Conservation (phyloP, 306 rosid species). For the cucumber (Cucumis sativus) region Cucumber_9930_V3 NC_026659.2:28749001-28749500, state of each 20-base stretch:
- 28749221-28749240: not conserved
- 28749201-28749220: constrained; percentile 5
- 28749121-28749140: constrained; percentile 31
- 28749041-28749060: constrained; percentile 99
- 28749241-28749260: constrained; percentile 3
- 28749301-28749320: constrained; percentile 13
- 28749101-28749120: constrained; percentile 25
- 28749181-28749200: not conserved
- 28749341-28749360: constrained; percentile 13
- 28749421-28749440: constrained; percentile 29
- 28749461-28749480: not conserved
- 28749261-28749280: not conserved
- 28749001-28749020: constrained; percentile 93
- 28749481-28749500: not conserved
- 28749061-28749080: constrained; percentile 86
- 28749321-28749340: constrained; percentile 36
- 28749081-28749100: constrained; percentile 75
- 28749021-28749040: constrained; percentile 96
- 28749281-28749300: not conserved
- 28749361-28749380: constrained; percentile 13
- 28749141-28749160: constrained; percentile 15
- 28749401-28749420: constrained; percentile 16
- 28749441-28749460: constrained; percentile 18
- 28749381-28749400: constrained; percentile 5
- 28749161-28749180: not conserved